Conservation (phyloP, 106 monocot genomes). For the Dendrobium chrysotoxum region DNA sequence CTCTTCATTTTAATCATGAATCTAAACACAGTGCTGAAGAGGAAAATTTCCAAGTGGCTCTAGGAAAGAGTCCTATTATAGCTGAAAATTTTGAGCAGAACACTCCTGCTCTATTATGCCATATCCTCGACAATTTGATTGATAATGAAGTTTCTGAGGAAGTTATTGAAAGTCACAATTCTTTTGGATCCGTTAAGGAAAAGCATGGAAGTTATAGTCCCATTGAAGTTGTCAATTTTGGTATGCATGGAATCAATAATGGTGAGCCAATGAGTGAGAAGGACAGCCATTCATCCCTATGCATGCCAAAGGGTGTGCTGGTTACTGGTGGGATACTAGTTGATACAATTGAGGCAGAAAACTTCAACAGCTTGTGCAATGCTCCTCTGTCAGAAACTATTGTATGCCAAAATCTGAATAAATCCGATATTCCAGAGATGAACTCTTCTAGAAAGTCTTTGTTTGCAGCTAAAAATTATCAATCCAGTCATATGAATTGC, state of each 20-base stretch:
- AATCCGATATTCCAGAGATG: conserved; percentile 9
- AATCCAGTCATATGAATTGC: neutral
- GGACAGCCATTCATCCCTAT: conserved; percentile 11
- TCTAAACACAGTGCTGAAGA: conserved; percentile 1
- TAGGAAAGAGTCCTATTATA: neutral
- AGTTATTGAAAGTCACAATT: neutral
- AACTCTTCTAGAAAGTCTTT: conserved; percentile 4
- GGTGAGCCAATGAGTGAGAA: neutral
- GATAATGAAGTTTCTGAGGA: conserved; percentile 7
- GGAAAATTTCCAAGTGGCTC: neutral
- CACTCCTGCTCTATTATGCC: neutral
- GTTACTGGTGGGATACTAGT: neutral
- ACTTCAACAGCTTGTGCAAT: neutral
- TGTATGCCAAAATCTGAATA: conserved; percentile 29
- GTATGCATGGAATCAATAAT: neutral
- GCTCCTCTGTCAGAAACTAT: conserved; percentile 50
- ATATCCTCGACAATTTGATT: neutral
- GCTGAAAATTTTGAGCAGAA: conserved; percentile 15
- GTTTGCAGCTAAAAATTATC: neutral
- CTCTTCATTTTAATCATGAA: conserved; percentile 12
- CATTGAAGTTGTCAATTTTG: conserved; percentile 15
- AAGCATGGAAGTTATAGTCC: conserved; percentile 7
- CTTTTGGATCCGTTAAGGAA: conserved; percentile 5
- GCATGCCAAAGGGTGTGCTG: conserved; percentile 7
- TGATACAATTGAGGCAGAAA: conserved; percentile 4